Base-by-base conservation (phyloP, 1,284 basidiomycete genomes). In the Vanrija humicola region DNA sequence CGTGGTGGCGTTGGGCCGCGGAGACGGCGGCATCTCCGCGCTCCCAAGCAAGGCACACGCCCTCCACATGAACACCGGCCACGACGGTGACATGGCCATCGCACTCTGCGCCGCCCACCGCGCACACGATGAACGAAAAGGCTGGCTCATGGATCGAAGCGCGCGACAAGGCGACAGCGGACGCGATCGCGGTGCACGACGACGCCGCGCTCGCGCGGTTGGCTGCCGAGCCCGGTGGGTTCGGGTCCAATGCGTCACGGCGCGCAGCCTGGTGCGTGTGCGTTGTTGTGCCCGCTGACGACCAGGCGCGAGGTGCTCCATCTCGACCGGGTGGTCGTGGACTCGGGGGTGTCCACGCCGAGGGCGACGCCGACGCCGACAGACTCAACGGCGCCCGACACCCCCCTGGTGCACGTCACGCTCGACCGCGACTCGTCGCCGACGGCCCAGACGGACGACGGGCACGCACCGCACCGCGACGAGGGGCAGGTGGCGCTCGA, bases 401-500 rank as follows among this genome's bases (percentile, higher is more conserved):
- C 10, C 9, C 34, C 34, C 2, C 34, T 34, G 9, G 34, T 34
- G 10, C 34, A 34, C 34, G 14, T 34, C 14, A 34, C 34, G 16
- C 29, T 42, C 16, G 28, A 28, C 43, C 15, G 43, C 29, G 26
- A 12, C 21, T 25, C 29, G 3, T 23, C 43, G n/a, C 28, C 43
- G 7, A 47, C 42, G 7, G 39, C 54, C 0, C 42, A 44, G 14
- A 49, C 46, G 8, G 54, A 60, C 46, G 21, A 50, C 49, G 21
- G 52, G 46, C 6, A 52, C 26, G 28, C 54, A 10, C 74, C 79
- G 14, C 90, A 94, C 68, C 77, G 77, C 5, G 90, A 94, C 70
- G 90, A 94, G 74, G 83, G 81, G 5, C 90, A 94, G 77, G 90
- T 94, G 61, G 78, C 80, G 51, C 81, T 93, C 23, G 90, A 94